phyloP scores from a whole-genome alignment of 345 rosid genomes.

The Excoecaria agallocha region DNA sequence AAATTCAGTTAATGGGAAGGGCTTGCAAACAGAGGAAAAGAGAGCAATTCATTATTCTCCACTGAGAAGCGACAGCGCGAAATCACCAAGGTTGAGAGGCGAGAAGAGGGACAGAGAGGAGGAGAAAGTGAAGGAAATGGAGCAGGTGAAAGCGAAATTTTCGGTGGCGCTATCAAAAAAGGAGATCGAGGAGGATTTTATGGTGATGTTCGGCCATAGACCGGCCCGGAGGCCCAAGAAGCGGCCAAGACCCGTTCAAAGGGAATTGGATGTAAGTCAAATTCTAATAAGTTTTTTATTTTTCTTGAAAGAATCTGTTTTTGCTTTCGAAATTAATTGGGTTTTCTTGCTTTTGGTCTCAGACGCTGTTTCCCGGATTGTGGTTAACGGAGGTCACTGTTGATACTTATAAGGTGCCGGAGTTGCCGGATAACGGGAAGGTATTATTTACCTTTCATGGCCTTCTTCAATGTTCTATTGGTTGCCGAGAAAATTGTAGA shows the following conservation, averaged over 20 bases:
- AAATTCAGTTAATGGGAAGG: conserved; percentile 15
- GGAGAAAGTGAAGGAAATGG: conserved; percentile 14
- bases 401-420: conserved; percentile 69
- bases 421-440: conserved; percentile 47
- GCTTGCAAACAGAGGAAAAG: conserved; percentile 30
- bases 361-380: conserved; percentile 63
- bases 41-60: conserved; percentile 32
- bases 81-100: conserved; percentile 26
- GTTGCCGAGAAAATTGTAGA: conserved; percentile 13
- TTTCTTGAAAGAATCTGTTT: neutral
- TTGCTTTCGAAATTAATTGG: neutral
- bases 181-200: conserved; percentile 73
- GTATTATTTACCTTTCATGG: conserved; percentile 25
- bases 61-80: conserved; percentile 28
- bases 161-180: conserved; percentile 45
- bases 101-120: conserved; percentile 19
- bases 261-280: conserved; percentile 59
- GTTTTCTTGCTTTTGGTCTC: conserved; percentile 18
- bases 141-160: conserved; percentile 43
- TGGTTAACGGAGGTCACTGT: conserved; percentile 64
- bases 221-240: conserved; percentile 78
- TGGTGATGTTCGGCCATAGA: conserved; percentile 41
- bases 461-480: neutral
- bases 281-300: neutral
- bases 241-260: conserved; percentile 59